Base-by-base conservation (phyloP, 2,329 filamentous ascomycete species). In the Aspergillus pseudoviridinutans region DNA sequence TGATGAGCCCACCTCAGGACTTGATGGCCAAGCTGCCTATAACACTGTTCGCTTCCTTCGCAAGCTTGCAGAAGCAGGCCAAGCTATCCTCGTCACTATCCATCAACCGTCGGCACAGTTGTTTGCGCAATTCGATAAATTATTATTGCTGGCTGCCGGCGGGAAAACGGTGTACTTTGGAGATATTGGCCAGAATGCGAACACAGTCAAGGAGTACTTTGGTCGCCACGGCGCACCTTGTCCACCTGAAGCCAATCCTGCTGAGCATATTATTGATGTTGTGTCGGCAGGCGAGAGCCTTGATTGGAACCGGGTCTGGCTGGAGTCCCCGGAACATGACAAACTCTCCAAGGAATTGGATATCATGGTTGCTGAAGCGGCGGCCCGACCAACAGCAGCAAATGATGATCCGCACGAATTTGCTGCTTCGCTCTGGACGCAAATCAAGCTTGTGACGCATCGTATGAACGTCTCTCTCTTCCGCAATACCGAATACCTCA, bases 81-180 rank as follows among this genome's bases (percentile, higher is more conserved):
- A 89, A 65, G 86, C 87, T 3, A 87, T 90, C 47, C 74, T 90
- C 35, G 88, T 86, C 64, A 90, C 87, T 0, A 89, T 89, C 51
- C 87, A 89, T 66, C 87, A 89, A 64, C 87, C 87, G 3, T 86
- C 82, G 6, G 85, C 84, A 1, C 79, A 87, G 22, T 76, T 89
- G 2, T 86, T 89, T 53, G 81, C 87, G 59, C 80, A 89, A 66
- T 90, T 90, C 69, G 87, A 90, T 65, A 87, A 86, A 76, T 81
- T 90, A 1, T 78, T 90, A 1, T 82, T 86, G 0, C 78, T 89
- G 8, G 85, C 86, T 53, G 84, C 80, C 4, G 85, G 85, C 10
- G 87, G 86, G n/a, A 87, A 87, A 66, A 87, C 84, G 0, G 87
- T 88, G 62, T 91, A 89, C 70, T 90, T 90, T 56, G 87, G 87